phyloP scores from a whole-genome alignment of 192 early-diverging fungal genomes.

The Entomortierella beljakovae region DNA sequence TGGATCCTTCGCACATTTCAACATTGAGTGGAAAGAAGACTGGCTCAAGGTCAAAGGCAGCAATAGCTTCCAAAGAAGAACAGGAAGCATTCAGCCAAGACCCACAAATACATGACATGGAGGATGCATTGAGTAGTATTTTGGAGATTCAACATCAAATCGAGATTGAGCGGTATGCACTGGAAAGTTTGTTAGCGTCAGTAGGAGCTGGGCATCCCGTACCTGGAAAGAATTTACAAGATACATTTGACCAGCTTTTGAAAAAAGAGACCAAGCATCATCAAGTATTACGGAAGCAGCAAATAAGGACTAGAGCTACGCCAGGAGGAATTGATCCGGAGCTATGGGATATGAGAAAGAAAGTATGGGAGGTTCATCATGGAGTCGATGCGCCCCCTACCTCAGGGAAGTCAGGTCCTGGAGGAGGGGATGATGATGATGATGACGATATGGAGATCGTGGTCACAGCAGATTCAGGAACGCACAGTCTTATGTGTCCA shows the following conservation, averaged over 20 bases:
- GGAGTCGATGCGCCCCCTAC: constrained; percentile 19
- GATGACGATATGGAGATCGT: constrained; percentile 46
- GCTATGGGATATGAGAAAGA: constrained; percentile 30
- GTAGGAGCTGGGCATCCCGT: constrained; percentile 8
- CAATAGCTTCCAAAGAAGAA: constrained; percentile 12
- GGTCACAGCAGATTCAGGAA: constrained; percentile 9
- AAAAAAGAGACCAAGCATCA: constrained; percentile 26
- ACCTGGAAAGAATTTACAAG: constrained; percentile 10
- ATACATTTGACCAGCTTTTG: constrained; percentile 13
- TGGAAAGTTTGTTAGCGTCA: constrained; percentile 17
- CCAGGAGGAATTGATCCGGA: constrained; percentile 27
- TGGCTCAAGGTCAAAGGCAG: constrained; percentile 22
- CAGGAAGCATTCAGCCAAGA: constrained; percentile 40
- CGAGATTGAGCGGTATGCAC: constrained; percentile 22
- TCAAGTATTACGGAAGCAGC: constrained; percentile 29
- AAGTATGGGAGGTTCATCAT: constrained; percentile 49
- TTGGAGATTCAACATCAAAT: constrained; percentile 25
- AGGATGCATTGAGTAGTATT: constrained; percentile 18
- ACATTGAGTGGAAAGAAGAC: neutral
- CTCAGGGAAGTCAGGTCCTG: neutral
- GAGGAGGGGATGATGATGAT: constrained; percentile 23
- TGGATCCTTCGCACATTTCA: constrained; percentile 6
- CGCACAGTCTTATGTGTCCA: constrained; percentile 57
- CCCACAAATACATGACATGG: constrained; percentile 32
- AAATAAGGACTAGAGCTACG: neutral